Percentiles rank a stretch among this genome's conserved stretches.
phyloP scores from a whole-genome alignment of 2,329 filamentous ascomycete species.

The Sclerotiophoma versabilis region DNA sequence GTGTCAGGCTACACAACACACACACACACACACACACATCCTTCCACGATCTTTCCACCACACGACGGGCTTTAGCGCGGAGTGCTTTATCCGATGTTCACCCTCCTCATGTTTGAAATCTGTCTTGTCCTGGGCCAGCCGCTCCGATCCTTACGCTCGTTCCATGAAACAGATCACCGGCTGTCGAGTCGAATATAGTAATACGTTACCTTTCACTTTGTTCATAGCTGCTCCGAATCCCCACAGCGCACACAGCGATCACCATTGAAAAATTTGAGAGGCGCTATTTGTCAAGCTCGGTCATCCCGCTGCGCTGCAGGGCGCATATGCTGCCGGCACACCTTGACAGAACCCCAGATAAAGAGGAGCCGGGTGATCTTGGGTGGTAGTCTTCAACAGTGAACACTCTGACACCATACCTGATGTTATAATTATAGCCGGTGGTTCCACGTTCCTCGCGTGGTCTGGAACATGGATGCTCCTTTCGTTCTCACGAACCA shows the following conservation, averaged over 20 bases:
- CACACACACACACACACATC: conserved; percentile 34
- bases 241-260: conserved; percentile 14
- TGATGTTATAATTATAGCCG: conserved; percentile 26
- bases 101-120: conserved; percentile 2
- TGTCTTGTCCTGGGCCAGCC: not conserved
- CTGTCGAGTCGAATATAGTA: conserved; percentile 25
- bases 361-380: conserved; percentile 12
- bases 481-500: conserved; percentile 1
- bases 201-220: conserved; percentile 15
- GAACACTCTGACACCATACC: conserved; percentile 1
- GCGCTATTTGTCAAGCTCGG: conserved; percentile 19
- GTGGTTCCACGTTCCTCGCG: conserved; percentile 21
- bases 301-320: conserved; percentile 10
- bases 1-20: conserved; percentile 34
- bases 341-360: conserved; percentile 6
- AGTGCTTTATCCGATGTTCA: not conserved
- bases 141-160: conserved; percentile 11
- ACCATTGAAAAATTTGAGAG: conserved; percentile 12
- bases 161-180: conserved; percentile 19
- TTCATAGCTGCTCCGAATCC: conserved; percentile 12
- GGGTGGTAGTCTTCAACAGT: conserved; percentile 1
- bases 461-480: conserved; percentile 30
- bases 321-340: not conserved
- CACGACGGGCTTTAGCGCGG: conserved; percentile 19
- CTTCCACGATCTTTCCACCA: conserved; percentile 19